Base-by-base conservation (phyloP, 768 basidiomycete species). In the Kwoniella mangroviensis region DNA sequence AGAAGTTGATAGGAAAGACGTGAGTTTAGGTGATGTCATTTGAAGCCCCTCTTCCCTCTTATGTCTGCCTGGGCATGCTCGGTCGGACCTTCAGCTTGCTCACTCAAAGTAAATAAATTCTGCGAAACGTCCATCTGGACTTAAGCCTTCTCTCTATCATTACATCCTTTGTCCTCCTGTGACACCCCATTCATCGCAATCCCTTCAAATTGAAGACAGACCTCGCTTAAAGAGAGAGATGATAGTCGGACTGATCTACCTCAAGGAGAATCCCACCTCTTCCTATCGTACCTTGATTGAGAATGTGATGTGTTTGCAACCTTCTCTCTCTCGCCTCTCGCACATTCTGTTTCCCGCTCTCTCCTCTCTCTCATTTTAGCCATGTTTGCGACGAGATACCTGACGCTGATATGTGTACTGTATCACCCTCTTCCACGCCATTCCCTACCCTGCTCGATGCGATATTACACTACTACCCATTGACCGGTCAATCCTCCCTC, bases 371-470 rank as follows among this genome's bases (percentile, higher is more conserved):
- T 3, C 12, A 22, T 53, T 24, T 26, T 9, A 26, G 17, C 45
- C 12, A 24, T 67, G 19, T 51, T n/a, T 4, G 4, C 15, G 7
- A 3, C 10, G n/a, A 12, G n/a, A 7, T 21, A 42, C 42, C 60
- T 63, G 34, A 66, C 54, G 24, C n/a, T 11, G 21, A 52, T 17
- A 63, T 60, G 66, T 60, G 43, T 53, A 17, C 26, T 13, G 19
- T 53, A 40, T 43, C 60, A 0, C 41, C 58, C n/a, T 22, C 56
- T 13, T 65, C 42, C 22, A 40, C 42, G 11, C 61, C 66, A 2
- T 68, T 71, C 59, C 65, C 72, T n/a, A 55, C 71, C 19, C 53
- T 75, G 4, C 56, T 76, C 53, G 70, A 69, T 59, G 75, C 68
- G 17, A 68, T 73, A 10, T 41, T 73, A 22, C 65, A 68, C 28